These are phyloP conservation scores for Epichloe gansuensis DNA, from an alignment of 2,329 filamentous ascomycete species.

Conservation along the genomic window DNA sequence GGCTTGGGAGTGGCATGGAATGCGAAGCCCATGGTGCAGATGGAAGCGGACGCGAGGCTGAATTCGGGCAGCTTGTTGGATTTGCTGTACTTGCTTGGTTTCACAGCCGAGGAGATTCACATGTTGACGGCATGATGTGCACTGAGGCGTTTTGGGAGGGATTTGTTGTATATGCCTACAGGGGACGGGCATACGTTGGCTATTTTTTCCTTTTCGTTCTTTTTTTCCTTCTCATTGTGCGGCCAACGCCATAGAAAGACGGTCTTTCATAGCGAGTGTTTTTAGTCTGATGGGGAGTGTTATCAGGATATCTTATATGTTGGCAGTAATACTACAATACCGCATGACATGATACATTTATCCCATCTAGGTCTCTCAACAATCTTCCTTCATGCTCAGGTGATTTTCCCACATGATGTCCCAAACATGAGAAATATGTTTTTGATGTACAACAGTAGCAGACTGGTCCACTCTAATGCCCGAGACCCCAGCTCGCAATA, in stretches of 20 bases:
- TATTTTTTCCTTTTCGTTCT: not conserved
- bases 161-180: not conserved
- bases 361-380: not conserved
- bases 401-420: not conserved
- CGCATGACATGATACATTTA: not conserved
- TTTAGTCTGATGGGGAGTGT: not conserved
- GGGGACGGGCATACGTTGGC: not conserved
- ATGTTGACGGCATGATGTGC: conserved; percentile 11
- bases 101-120: conserved; percentile 47
- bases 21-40: conserved; percentile 71
- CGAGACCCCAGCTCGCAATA: not conserved
- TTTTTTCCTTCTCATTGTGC: not conserved
- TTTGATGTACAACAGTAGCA: not conserved
- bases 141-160: not conserved
- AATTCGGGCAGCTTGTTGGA: conserved; percentile 62
- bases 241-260: not conserved
- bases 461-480: not conserved
- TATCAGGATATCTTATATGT: not conserved
- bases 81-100: conserved; percentile 62
- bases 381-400: not conserved
- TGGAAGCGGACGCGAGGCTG: conserved; percentile 59
- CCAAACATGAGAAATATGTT: not conserved
- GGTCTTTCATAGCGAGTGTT: not conserved
- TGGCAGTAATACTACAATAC: not conserved
- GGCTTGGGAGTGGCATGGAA: conserved; percentile 74